Percentiles rank a stretch among this genome's conserved stretches.
phyloP scores from a whole-genome alignment of 2,329 filamentous ascomycete genomes.

The Fusarium sp. region DNA sequence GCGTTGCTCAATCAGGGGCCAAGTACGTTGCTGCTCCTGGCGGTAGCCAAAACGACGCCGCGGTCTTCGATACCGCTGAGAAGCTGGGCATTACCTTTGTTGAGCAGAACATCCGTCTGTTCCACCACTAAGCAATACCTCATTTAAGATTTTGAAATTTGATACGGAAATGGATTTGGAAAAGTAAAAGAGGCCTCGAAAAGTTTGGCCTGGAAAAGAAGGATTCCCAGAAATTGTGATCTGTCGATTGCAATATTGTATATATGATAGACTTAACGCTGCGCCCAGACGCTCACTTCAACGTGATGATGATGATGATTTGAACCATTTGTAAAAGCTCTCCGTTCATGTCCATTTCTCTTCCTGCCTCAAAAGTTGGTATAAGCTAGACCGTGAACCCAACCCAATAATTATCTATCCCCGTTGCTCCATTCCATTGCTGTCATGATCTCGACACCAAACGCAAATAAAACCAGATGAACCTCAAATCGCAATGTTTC shows the following conservation, averaged over 20 bases:
- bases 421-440: slow-evolving; percentile 31
- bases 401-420: slow-evolving; percentile 16
- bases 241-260: slow-evolving; percentile 31
- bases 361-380: slow-evolving; percentile 18
- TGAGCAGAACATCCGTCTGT: slow-evolving; percentile 83
- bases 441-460: slow-evolving; percentile 5
- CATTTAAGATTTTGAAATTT: slow-evolving; percentile 21
- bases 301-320: slow-evolving; percentile 43
- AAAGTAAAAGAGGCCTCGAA: slow-evolving; percentile 10
- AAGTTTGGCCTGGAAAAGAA: slow-evolving; percentile 12
- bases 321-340: slow-evolving; percentile 16
- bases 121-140: slow-evolving; percentile 42
- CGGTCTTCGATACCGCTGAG: slow-evolving; percentile 89
- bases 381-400: slow-evolving; percentile 3
- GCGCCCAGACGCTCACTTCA: slow-evolving; percentile 40
- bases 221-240: slow-evolving; percentile 31
- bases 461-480: slow-evolving; percentile 28
- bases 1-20: slow-evolving; percentile 85
- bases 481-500: slow-evolving; percentile 19
- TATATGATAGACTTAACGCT: slow-evolving; percentile 45
- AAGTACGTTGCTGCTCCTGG: slow-evolving; percentile 96
- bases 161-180: slow-evolving; percentile 23
- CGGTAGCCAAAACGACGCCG: slow-evolving; percentile 86
- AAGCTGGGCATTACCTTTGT: slow-evolving; percentile 94
- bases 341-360: background rate